Evolutionary conservation across 768 basidiomycete species (phyloP), one percentile per base, ranked within the genome.

Genomic region (Calocera viscosa): DNA sequence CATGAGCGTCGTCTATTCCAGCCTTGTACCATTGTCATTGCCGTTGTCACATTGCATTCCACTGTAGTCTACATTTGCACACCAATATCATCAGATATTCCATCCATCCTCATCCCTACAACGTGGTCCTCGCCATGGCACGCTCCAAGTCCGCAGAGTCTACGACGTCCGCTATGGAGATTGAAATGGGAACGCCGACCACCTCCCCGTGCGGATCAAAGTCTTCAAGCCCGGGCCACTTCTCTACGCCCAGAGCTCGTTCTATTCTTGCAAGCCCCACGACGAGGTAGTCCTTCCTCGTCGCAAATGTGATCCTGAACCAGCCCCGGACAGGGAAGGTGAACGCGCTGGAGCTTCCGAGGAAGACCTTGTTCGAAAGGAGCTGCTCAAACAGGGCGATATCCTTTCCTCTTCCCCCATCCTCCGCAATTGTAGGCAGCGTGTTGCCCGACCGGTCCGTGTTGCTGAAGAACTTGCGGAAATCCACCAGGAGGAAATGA

Each of bases 401-500:
- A 60, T 60, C 53, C 53, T 22, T 60, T 26, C 14, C 53, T 30
- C 30, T 60, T 22, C 53, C 69, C 63, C 67, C 68, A 17, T 63
- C 43, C 16, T 53, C 49, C 33, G 14, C 40, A n/a, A 43, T 19
- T 1, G 14, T 19, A 2, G 39, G 39, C 16, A 66, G 33, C 64
- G 38, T 41, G 40, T 66, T 60, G 2, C 66, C 67, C 28, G 64
- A 22, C n/a, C 0, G 32, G 22, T 67, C 63, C 3, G 24, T 7
- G 32, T 34, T 17, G 2, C 66, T 67, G 16, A 72, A 64, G 32
- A 32, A 69, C 22, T 32, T 1, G 11, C 67, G 5, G 43, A 72
- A 35, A 39, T 72, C 72, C 43, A 70, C 67, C 32, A 64, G 69
- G 38, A 72, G 66, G 34, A 72, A 72, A 41, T 71, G 70, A 1